Evolutionary conservation across 2,329 filamentous ascomycete genomes (phyloP).

Genomic region (Arthrobotrys musiformis): DNA sequence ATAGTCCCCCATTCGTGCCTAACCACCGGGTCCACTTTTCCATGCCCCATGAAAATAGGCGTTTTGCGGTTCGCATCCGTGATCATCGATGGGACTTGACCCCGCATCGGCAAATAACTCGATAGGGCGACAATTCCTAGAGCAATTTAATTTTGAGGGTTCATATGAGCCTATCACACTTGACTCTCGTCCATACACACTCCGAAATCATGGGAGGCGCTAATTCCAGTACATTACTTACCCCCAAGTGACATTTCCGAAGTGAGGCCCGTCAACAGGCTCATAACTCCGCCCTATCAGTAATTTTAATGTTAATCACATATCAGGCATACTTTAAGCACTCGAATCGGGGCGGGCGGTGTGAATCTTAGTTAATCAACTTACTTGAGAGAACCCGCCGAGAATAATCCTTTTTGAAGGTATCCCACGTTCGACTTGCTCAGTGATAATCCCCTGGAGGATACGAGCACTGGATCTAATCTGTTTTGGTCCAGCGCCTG

Average conservation of each 20-base stretch:
- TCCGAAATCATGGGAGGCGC: not conserved
- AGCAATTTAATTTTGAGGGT: not conserved
- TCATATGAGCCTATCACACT: not conserved
- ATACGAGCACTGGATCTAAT: conserved; percentile 64
- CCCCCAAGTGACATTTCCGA: conserved; percentile 65
- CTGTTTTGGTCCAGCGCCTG: not conserved
- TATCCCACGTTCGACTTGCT: conserved; percentile 83
- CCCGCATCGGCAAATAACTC: conserved; percentile 78
- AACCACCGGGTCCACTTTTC: conserved; percentile 80
- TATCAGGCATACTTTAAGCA: no score
- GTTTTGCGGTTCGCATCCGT: conserved; percentile 76
- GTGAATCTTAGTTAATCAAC: not conserved
- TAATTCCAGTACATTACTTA: not conserved
- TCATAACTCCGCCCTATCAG: conserved; percentile 83
- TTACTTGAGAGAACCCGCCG: conserved; percentile 76
- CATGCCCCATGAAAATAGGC: conserved; percentile 89
- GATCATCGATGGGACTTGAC: conserved; percentile 71
- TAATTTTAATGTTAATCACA: not conserved
- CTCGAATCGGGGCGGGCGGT: no score
- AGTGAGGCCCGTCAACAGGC: conserved; percentile 82
- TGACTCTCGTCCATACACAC: not conserved
- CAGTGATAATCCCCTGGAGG: conserved; percentile 80
- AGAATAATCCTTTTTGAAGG: conserved; percentile 84
- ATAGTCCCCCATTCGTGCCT: conserved; percentile 74
- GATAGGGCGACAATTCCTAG: conserved; percentile 87